A percentile compares a stretch with the other conserved stretches of the same genome.
phyloP scores from a whole-genome alignment of 495 filamentous ascomycete genomes.

The Lophiotrema nucula region DNA sequence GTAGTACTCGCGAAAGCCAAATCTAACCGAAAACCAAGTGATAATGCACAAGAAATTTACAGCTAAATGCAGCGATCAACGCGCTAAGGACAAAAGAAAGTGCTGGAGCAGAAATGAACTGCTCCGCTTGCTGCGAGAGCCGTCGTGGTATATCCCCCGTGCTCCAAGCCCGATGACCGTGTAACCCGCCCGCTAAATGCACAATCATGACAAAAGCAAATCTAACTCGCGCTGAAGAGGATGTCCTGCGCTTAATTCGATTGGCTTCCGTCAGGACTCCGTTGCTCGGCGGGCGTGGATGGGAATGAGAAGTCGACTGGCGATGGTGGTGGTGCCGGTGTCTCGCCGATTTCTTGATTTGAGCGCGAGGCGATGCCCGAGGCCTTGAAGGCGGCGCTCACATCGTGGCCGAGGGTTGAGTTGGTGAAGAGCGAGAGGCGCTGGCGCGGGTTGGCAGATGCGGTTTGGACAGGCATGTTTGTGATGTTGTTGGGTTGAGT shows the following conservation, averaged over 20 bases:
- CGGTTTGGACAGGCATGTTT: conserved; percentile 19
- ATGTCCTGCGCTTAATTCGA: conserved; percentile 14
- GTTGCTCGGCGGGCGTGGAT: conserved; percentile 21
- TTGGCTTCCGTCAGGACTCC: conserved; percentile 22
- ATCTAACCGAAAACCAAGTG: conserved; percentile 1
- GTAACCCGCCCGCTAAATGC: conserved; percentile 30
- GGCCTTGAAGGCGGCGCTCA: conserved; percentile 37
- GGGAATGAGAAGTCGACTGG: conserved; percentile 38
- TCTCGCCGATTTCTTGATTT: conserved; percentile 25
- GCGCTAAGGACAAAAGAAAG: too few relatives aligned
- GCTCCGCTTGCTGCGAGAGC: too few relatives aligned
- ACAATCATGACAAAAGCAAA: conserved; percentile 30
- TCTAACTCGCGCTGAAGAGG: background rate
- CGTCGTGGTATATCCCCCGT: too few relatives aligned
- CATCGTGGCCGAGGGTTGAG: conserved; percentile 36
- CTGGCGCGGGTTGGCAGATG: conserved; percentile 32
- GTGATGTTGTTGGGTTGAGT: conserved; percentile 4
- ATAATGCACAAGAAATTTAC: background rate
- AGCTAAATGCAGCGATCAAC: conserved; percentile 27
- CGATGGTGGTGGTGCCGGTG: conserved; percentile 36
- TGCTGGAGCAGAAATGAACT: too few relatives aligned
- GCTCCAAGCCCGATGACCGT: conserved; percentile 1
- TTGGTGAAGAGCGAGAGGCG: conserved; percentile 38
- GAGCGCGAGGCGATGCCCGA: conserved; percentile 25
- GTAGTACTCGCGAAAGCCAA: conserved; percentile 15